Percentiles rank a stretch among this genome's conserved stretches.
Conservation (phyloP, 345 rosid species). For the Pugionium cornutum region DNA sequence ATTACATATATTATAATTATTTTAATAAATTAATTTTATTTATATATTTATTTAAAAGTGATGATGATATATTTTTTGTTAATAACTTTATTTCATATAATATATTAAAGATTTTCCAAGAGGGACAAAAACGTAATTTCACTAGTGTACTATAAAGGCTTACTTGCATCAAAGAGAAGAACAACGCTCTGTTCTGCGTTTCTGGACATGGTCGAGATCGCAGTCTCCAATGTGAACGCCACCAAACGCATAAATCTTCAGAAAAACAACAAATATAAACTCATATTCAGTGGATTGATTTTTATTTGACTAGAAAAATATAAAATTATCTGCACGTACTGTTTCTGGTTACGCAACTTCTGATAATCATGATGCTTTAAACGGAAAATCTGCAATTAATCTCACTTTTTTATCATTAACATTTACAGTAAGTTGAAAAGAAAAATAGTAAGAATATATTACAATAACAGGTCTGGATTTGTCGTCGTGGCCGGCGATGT, state of each 20-base stretch:
- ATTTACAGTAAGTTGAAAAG: not conserved
- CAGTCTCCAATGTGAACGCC: conserved; percentile 88
- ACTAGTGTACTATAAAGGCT: conserved; percentile 45
- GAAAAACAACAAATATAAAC: not conserved
- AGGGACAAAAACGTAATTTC: conserved; percentile 33
- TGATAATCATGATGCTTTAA: conserved; percentile 78
- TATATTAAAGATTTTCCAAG: too few relatives aligned
- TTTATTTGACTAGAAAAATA: not conserved
- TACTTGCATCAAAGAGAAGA: conserved; percentile 90
- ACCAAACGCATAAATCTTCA: conserved; percentile 74
- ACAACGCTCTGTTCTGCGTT: conserved; percentile 67
- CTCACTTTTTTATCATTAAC: not conserved
- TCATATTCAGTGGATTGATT: not conserved
- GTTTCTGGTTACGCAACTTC: conserved; percentile 75
- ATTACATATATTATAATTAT: too few relatives aligned
- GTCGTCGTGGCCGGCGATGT: conserved; percentile 84
- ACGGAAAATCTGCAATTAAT: conserved; percentile 64
- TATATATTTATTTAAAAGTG: too few relatives aligned
- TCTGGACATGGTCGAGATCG: conserved; percentile 76
- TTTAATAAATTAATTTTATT: too few relatives aligned
- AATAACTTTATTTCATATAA: too few relatives aligned
- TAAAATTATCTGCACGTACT: conserved; percentile 47
- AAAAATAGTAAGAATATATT: conserved; percentile 15
- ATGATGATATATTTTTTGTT: too few relatives aligned
- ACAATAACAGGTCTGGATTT: conserved; percentile 85